Base-by-base conservation (phyloP, 352 stramenopile genomes). In the Pythium biforme region DNA sequence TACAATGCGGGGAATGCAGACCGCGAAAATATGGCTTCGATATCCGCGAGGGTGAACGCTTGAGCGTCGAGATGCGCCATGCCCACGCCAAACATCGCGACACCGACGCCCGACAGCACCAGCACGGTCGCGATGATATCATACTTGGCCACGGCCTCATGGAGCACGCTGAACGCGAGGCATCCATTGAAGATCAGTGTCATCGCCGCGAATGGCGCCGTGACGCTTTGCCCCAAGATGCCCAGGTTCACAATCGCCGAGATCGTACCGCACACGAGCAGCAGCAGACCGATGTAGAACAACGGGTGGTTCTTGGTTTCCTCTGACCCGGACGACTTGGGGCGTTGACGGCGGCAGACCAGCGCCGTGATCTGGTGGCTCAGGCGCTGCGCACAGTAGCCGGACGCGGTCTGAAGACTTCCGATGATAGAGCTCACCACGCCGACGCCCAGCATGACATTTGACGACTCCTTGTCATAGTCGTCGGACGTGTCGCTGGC, bases 171-270 rank as follows among this genome's bases (percentile, higher is more conserved):
- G 55, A 68, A 72, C 10, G 66, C 69, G 2, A 80, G 48, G 25
- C 59, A 60, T 12, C 66, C 70, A 50, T 77, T 77, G 55, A 74
- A 77, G 31, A 77, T 69, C 6, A 80, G 64, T 25, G 73, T 80
- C 56, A 74, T 70, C 5, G 73, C 73, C 7, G 69, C 73, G 51
- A 80, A 80, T 19, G 73, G 73, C 0, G 70, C 73, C 4, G 66
- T 74, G 20, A 74, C 66, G 22, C 66, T 77, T 49, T 76, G 67
- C 0, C 69, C 70, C n/a, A 77, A 37, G 11, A 80, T 72, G 7
- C 69, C 69, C n/a, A 80, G 57, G 47, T 77, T 80, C 19, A 77
- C 56, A 17, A 77, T 61, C 9, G 69, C 73, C 0, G 66, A 55
- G 56, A 80, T 67, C 6, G 69, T 76, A 0, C 73, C 73, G 34